Base-by-base conservation (phyloP, 2,329 filamentous ascomycete species). In the Alternaria novae-zelandiae region DNA sequence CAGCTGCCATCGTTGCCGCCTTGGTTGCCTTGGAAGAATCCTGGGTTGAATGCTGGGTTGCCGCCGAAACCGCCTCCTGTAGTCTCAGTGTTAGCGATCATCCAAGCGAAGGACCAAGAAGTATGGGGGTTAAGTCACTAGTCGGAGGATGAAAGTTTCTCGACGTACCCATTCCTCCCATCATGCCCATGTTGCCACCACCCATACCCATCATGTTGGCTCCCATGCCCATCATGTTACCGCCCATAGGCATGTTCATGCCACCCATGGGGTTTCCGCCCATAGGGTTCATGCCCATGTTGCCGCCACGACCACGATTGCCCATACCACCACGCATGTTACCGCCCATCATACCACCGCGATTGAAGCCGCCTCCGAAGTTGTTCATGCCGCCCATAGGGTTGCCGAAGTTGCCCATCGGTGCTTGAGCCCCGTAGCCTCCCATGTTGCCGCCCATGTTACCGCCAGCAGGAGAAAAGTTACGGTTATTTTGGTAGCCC, bases 21-120 rank as follows among this genome's bases (percentile, higher is more conserved):
- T 59, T 84, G 83, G 51, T 84, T 72, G 32, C 78, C 72, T 61
- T 84, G 83, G 78, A 93, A 95, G 82, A 93, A 94, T 61, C 85
- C 88, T 41, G 90, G 88, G 75, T 91, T 92, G 81, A 94, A 95
- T 73, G 89, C 88, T 58, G 88, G 88, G 82, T 90, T 89, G 50
- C 70, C 74, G 64, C 85, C 88, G 79, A 93, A 93, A 46, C 87
- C 89, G 63, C 64, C 70, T 17, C 65, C 65, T 68, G 50, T 45
- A 65, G 21, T 20, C 45, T 25, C 13, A 46, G 15, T 17, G 60
- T 74, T 54, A 74, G 67, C 53, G 41, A 46, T 23, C 44, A 43
- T 59, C 13, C 51, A 28, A 12, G 23, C 23, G 8, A 30, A 46
- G 17, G n/a, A 11, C 13, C 25, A 36, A 46, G 43, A 45, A 51